Base-by-base conservation (phyloP, 257 asterid species). In the Scutellaria galericulata region DNA sequence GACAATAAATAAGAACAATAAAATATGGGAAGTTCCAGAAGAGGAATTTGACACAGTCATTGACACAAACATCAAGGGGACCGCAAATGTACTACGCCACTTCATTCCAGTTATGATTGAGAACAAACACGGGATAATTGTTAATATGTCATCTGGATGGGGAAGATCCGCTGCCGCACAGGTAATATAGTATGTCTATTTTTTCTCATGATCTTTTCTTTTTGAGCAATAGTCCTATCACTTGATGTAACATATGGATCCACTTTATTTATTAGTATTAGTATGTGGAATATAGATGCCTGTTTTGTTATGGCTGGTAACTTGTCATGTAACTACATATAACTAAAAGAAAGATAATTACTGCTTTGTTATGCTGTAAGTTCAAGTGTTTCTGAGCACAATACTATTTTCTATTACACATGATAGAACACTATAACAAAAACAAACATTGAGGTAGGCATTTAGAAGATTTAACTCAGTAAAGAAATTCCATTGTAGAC, bases 121-220 rank as follows among this genome's bases (percentile, higher is more conserved):
- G 82, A 87, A 80, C 35, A 94, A 91, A 88, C 93, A 84, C 37
- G 99, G 99, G 66, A 81, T 94, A 68, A 82, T 94, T 73, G 95
- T 94, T 71, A 94, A 94, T 82, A 81, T 88, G 82, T 94, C 99
- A 75, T 94, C 99, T 82, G 97, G 98, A 39, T 94, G 99, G 99
- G 99, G 99, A 78, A 87, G 99, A 80, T 89, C 99, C 65, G 97
- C 92, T 60, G 99, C 99, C 58, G 98, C 97, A 70, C 99, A 88
- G 98, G 98, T 94, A 77, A 71, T 70, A 69, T 65, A 47, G 41
- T 31, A 27, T 76, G 56, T 5, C 22, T 48, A 6, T 57, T n/a
- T n/a, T n/a, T n/a, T n/a, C 48, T 60, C 52, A 18, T 59, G 59
- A 62, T 70, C 72, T 73, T 11, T 67, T 54, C 24, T 41, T 70